These are phyloP conservation scores for Solanum paucissectum DNA, from an alignment of 257 asterid species.

Conservation along the genomic window DNA sequence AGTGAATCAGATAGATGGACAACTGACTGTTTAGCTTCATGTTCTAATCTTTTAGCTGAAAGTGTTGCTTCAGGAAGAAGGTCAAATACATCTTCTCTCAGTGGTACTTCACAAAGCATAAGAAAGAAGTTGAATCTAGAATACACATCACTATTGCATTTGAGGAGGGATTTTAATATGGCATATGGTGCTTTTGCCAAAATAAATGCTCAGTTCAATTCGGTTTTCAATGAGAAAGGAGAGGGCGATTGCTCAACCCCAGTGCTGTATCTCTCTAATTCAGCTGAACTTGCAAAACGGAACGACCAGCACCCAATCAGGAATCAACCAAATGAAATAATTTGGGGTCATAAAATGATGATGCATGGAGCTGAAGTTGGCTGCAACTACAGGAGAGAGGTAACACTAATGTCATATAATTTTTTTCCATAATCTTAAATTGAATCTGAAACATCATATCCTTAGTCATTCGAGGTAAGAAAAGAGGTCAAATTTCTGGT, in stretches of 20 bases:
- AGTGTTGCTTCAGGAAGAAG: conserved; percentile 13
- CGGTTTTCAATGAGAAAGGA: conserved; percentile 8
- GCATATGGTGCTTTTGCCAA: conserved; percentile 22
- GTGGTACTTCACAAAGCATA: neutral
- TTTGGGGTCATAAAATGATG: conserved; percentile 2
- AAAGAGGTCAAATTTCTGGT: neutral
- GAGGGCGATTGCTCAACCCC: conserved; percentile 4
- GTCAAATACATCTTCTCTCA: conserved; percentile 3
- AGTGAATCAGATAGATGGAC: conserved; percentile 19
- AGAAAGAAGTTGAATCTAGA: neutral
- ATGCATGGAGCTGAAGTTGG: conserved; percentile 15
- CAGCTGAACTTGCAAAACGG: conserved; percentile 2
- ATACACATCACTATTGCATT: conserved; percentile 5
- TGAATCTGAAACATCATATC: neutral
- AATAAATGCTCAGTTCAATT: conserved; percentile 23
- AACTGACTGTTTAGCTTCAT: conserved; percentile 23
- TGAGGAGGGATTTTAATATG: conserved; percentile 24
- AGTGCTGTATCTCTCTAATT: conserved; percentile 1
- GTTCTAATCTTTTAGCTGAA: conserved; percentile 22
- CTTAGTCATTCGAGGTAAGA: neutral
- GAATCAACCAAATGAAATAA: conserved; percentile 6
- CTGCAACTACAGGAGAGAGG: conserved; percentile 20
- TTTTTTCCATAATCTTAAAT: neutral
- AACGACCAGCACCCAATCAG: conserved; percentile 3
- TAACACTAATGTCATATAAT: neutral